Evolutionary conservation across 495 filamentous ascomycete species (phyloP).

Genomic region (Hypoxylon perforatum): DNA sequence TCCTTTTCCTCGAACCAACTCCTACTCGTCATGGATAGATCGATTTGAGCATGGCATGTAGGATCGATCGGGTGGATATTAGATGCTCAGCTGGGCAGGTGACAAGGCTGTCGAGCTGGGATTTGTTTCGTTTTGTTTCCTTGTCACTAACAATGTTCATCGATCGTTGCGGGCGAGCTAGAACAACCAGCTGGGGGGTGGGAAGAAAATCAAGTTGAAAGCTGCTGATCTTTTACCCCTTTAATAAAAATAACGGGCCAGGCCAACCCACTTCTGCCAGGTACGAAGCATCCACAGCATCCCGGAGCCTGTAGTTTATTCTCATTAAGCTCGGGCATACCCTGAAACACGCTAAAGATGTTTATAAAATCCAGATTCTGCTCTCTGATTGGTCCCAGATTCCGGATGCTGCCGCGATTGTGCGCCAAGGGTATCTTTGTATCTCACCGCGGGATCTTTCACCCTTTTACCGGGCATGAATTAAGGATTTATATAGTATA

Average conservation of each 20-base stretch:
- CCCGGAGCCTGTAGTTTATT: constrained; percentile 9
- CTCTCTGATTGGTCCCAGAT: constrained; percentile 19
- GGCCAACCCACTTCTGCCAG: not conserved
- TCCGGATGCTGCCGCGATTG: constrained; percentile 30
- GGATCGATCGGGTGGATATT: constrained; percentile 4
- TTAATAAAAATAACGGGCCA: constrained; percentile 24
- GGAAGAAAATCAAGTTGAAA: constrained; percentile 2
- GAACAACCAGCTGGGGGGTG: constrained; percentile 6
- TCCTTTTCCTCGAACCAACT: no score
- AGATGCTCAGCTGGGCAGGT: not conserved
- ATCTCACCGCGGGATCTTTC: not conserved
- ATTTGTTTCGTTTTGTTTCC: constrained; percentile 38
- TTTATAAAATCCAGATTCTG: constrained; percentile 6
- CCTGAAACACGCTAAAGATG: constrained; percentile 36
- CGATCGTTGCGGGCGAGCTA: constrained; percentile 17
- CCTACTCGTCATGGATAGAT: constrained; percentile 1
- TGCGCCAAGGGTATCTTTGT: not conserved
- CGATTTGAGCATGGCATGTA: not conserved
- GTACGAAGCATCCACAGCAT: constrained; percentile 13
- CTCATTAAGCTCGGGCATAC: constrained; percentile 18
- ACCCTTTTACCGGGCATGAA: not conserved
- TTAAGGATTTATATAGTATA: not conserved
- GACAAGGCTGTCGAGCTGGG: no score
- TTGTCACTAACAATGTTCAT: constrained; percentile 17
- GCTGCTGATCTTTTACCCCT: constrained; percentile 39